Conservation (phyloP, 225 moss, liverwort and hornwort species). For the Bryoerythrophyllum caledonicum region DNA sequence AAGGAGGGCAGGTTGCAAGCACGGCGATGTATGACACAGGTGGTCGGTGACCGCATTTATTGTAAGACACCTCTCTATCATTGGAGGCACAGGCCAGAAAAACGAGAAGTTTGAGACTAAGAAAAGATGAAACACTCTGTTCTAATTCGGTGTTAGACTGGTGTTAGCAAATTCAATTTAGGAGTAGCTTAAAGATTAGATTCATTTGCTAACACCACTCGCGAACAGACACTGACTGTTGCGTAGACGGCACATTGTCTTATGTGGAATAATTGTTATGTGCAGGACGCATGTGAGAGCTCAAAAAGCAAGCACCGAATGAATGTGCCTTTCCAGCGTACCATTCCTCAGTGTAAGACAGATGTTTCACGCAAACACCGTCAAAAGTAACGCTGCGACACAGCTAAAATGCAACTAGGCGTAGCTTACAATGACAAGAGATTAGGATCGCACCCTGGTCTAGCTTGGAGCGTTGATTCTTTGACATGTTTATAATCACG, state of each 20-base stretch:
- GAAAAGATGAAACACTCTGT: not conserved
- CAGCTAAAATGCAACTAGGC: not conserved
- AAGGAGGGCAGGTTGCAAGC: not conserved
- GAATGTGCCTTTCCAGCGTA: not conserved
- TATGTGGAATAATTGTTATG: not conserved
- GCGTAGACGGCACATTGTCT: too few species aligned
- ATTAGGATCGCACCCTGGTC: not conserved
- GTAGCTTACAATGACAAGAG: not conserved
- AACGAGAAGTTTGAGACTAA: not conserved
- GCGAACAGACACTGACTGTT: too few species aligned
- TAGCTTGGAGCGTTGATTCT: not conserved
- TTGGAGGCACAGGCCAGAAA: not conserved
- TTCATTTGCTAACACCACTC: too few species aligned
- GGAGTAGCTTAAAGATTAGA: too few species aligned
- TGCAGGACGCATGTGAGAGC: not conserved
- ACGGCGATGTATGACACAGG: not conserved
- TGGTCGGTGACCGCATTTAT: not conserved
- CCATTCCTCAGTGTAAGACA: not conserved
- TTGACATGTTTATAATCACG: not conserved
- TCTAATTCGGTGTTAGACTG: too few species aligned
- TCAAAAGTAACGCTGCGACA: not conserved
- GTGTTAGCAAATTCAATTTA: too few species aligned
- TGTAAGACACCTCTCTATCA: not conserved
- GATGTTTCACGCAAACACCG: not conserved
- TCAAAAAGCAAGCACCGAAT: not conserved